These are phyloP conservation scores for Atkinsonella hypoxylon DNA, from an alignment of 2,329 filamentous ascomycete species.

Conservation along the genomic window DNA sequence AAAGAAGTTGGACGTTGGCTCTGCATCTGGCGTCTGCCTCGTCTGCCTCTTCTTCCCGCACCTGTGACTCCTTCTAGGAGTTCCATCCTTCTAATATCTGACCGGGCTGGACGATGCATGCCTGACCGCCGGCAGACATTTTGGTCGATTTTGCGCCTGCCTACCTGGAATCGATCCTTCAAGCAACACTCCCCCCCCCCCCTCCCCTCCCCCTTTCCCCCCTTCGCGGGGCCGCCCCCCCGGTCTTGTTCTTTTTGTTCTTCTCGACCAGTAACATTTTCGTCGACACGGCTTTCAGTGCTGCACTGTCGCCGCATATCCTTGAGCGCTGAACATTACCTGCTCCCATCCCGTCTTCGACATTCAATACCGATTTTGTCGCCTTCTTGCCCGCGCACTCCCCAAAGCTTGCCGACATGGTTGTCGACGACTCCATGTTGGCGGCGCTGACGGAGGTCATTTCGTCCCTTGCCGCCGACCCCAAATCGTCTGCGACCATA, in stretches of 20 bases:
- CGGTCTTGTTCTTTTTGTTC: not conserved
- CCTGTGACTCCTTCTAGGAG: not conserved
- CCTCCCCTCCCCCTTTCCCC: no score
- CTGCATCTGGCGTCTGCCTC: no score
- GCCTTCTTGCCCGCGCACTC: constrained; percentile 7
- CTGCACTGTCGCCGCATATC: not conserved
- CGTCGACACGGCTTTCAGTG: not conserved
- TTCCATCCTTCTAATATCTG: not conserved
- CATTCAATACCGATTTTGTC: not conserved
- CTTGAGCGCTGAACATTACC: not conserved
- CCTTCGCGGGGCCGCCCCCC: no score
- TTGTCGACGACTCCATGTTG: constrained; percentile 39
- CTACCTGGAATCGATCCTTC: constrained; percentile 1
- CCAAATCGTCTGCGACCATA: constrained; percentile 25
- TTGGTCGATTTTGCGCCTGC: not conserved
- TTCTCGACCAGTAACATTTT: constrained; percentile 1
- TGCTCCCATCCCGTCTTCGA: not conserved
- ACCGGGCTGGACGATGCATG: constrained; percentile 3
- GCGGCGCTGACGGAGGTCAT: constrained; percentile 42
- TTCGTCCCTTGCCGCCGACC: constrained; percentile 36
- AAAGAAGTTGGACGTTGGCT: not conserved
- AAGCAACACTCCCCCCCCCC: not conserved
- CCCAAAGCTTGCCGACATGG: constrained; percentile 25
- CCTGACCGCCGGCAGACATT: not conserved
- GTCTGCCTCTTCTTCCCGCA: not conserved